Percentiles rank a stretch among this genome's conserved stretches.
Evolutionary conservation across 495 filamentous ascomycete species (phyloP).

Genomic region (Diplogelasinospora grovesii): DNA sequence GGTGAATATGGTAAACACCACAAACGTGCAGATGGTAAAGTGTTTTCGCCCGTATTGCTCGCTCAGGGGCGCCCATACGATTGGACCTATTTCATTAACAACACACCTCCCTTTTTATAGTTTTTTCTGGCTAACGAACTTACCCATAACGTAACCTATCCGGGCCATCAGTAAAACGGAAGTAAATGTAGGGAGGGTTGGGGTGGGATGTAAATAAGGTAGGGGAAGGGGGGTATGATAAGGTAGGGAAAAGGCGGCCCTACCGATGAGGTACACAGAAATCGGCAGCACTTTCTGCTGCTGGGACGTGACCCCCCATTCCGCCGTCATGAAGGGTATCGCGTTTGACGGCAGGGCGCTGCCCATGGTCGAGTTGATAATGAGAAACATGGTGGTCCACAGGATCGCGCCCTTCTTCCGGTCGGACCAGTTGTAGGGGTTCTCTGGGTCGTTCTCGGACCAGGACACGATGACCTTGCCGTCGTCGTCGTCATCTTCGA

Average conservation of each 20-base stretch:
- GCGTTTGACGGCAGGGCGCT: slow-evolving; percentile 61
- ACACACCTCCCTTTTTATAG: too few relatives aligned
- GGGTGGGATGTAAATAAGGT: neutral
- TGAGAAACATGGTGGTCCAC: slow-evolving; percentile 51
- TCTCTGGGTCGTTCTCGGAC: slow-evolving; percentile 42
- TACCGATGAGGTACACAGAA: slow-evolving; percentile 62
- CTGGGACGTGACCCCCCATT: slow-evolving; percentile 53
- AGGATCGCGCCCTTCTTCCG: slow-evolving; percentile 52
- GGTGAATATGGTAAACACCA: slow-evolving; percentile 58
- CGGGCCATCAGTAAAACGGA: neutral
- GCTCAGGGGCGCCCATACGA: slow-evolving; percentile 63
- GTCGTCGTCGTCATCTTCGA: slow-evolving; percentile 18
- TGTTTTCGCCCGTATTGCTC: slow-evolving; percentile 63
- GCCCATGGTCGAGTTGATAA: slow-evolving; percentile 70
- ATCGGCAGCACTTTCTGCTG: slow-evolving; percentile 62
- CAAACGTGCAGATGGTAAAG: slow-evolving; percentile 56
- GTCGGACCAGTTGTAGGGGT: slow-evolving; percentile 54
- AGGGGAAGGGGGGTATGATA: too few relatives aligned
- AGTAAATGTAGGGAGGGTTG: neutral
- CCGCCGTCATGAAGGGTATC: slow-evolving; percentile 47
- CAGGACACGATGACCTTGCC: slow-evolving; percentile 41
- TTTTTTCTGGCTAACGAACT: too few relatives aligned
- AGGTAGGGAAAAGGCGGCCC: neutral
- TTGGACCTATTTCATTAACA: slow-evolving; percentile 28
- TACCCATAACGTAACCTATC: slow-evolving; percentile 20